phyloP scores from a whole-genome alignment of 2,329 filamentous ascomycete species.

The Fusarium concolor region DNA sequence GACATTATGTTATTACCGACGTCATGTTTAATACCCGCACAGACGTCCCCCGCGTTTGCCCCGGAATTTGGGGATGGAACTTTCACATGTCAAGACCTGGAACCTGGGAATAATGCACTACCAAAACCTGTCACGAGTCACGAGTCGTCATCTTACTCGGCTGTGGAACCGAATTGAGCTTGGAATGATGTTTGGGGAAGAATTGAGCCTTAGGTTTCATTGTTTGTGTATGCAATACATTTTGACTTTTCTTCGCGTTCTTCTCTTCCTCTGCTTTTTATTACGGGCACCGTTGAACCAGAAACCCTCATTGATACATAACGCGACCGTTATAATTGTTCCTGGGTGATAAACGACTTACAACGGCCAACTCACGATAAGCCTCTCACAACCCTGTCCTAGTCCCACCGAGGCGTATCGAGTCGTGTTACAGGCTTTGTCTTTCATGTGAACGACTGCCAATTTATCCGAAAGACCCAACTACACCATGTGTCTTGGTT shows the following conservation, averaged over 20 bases:
- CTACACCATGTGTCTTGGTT: constrained; percentile 34
- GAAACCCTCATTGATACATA: not conserved
- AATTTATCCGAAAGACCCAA: constrained; percentile 20
- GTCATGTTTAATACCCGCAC: constrained; percentile 30
- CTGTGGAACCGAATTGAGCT: constrained; percentile 32
- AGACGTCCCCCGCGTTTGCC: constrained; percentile 30
- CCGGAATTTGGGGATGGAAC: constrained; percentile 26
- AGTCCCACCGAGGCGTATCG: constrained; percentile 32
- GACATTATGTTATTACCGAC: constrained; percentile 8
- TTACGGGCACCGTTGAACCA: not conserved
- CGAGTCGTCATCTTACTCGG: constrained; percentile 41
- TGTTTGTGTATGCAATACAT: not conserved
- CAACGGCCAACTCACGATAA: constrained; percentile 17
- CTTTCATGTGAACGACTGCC: constrained; percentile 44
- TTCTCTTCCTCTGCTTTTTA: not conserved
- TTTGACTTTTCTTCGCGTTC: not conserved
- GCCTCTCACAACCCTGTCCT: constrained; percentile 13
- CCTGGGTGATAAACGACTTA: not conserved
- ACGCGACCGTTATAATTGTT: constrained; percentile 5
- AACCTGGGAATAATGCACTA: not conserved
- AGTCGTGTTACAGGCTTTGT: constrained; percentile 17
- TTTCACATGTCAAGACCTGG: constrained; percentile 46
- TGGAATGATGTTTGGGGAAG: constrained; percentile 9
- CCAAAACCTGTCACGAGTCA: constrained; percentile 40
- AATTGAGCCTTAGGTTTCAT: not conserved